Evolutionary conservation across 331 rosid species (phyloP), one percentile per base, ranked within the genome.

Genomic region (Quercus lobata): DNA sequence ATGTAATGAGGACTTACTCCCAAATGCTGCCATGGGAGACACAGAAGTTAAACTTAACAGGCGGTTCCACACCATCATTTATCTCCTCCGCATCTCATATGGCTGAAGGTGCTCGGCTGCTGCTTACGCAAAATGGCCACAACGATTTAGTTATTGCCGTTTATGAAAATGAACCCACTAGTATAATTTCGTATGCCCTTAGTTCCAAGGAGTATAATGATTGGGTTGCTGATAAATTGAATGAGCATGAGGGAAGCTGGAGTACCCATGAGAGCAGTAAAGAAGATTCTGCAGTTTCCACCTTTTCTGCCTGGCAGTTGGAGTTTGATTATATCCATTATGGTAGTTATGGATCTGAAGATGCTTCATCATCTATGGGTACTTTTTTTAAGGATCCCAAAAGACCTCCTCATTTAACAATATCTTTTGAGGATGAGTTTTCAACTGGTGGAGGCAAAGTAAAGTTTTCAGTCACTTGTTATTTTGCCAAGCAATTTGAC

Each of bases 381-480:
- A 79, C 92, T 62, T 74, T 92, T 75, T 84, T 86, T 78, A 66
- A 90, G 53, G 98, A 91, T 73, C 24, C 90, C 78, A 96, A 93
- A 84, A 91, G 76, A 69, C 85, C 99, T 72, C 73, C 88, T 57
- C 98, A 96, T 87, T 35, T 89, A 65, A 86, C 89, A 78, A 87
- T 93, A 72, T 89, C 98, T 41, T 96, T 96, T 16, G 88, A 85
- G 4, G 98, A 96, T 56, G 94, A 93, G 63, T 86, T 90, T 65
- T 82, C 80, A 71, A 87, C 78, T 78, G 88, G 85, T 53, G 96
- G 89, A 21, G 91, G 91, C 49, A 90, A 89, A 89, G 93, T 88
- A 74, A 96, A 86, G 72, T 96, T 96, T 82, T 93, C 92, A n/a
- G 98, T 96, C 80, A 96, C 98, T 66, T 93, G 99, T 87, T 96